A percentile compares a stretch with the other conserved stretches of the same genome.
Conservation (phyloP, 768 basidiomycete genomes). For the Sistotremastrum niveocremeum region DNA sequence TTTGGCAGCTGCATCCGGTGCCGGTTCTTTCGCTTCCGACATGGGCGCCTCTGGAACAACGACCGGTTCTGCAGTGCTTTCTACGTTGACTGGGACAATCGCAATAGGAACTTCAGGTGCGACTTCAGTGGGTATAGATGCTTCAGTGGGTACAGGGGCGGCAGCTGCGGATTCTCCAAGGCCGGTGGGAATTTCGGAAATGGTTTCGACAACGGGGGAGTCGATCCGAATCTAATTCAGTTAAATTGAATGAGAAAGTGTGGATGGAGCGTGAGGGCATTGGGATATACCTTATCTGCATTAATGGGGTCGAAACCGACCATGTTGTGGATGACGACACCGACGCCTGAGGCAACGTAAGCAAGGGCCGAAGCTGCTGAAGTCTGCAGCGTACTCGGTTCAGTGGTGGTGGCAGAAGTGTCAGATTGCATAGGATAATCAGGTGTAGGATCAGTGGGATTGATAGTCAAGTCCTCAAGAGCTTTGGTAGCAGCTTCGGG, state of each 20-base stretch:
- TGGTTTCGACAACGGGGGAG: background rate
- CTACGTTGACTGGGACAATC: constrained; percentile 28
- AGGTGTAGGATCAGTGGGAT: no score
- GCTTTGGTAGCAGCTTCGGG: no score
- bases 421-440: background rate
- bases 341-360: constrained; percentile 28
- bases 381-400: constrained; percentile 4
- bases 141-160: constrained; percentile 1
- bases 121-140: constrained; percentile 3
- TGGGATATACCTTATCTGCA: constrained; percentile 18
- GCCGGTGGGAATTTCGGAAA: background rate
- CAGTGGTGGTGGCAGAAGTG: constrained; percentile 4
- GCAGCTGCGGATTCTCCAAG: constrained; percentile 3
- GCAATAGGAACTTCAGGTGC: constrained; percentile 23
- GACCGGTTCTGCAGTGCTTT: constrained; percentile 15
- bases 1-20: constrained; percentile 2
- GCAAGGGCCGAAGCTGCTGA: constrained; percentile 19
- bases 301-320: constrained; percentile 30
- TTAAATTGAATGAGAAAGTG: constrained; percentile 6
- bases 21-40: constrained; percentile 1
- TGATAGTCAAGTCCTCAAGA: no score
- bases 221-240: constrained; percentile 2
- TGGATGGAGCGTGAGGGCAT: background rate
- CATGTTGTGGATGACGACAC: constrained; percentile 23
- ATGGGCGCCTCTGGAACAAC: constrained; percentile 5